phyloP scores from a whole-genome alignment of 179 eudicot genomes.

The Corrigiola litoralis region DNA sequence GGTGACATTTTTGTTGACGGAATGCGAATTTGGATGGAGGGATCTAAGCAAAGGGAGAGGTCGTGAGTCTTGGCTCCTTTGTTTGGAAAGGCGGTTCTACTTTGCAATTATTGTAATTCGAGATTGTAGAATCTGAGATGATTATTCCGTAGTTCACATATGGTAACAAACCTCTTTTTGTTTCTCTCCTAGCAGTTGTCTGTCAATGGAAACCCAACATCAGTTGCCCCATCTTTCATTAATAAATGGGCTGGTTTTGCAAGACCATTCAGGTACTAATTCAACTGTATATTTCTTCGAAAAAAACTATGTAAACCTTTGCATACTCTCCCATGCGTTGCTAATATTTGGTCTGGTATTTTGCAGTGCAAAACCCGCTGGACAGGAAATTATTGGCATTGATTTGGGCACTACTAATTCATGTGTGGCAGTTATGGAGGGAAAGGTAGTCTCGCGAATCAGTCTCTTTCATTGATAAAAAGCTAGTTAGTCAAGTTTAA shows the following conservation, averaged over 20 bases:
- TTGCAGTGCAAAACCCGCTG: constrained; percentile 51
- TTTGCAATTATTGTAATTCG: background rate
- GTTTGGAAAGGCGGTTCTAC: background rate
- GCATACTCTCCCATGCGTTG: too few species aligned
- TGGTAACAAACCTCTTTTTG: constrained; percentile 6
- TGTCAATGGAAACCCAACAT: constrained; percentile 35
- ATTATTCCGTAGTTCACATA: background rate
- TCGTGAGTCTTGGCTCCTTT: too few species aligned
- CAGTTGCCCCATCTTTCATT: constrained; percentile 29
- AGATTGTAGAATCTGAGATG: background rate
- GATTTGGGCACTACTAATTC: constrained; percentile 85
- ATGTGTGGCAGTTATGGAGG: constrained; percentile 82
- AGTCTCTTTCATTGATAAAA: background rate
- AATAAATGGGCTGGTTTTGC: constrained; percentile 43
- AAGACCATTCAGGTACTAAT: constrained; percentile 60
- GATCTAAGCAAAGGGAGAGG: too few species aligned
- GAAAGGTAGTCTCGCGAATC: constrained; percentile 46
- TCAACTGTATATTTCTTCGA: background rate
- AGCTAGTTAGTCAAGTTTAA: background rate
- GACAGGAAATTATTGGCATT: constrained; percentile 65
- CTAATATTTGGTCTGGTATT: constrained; percentile 3
- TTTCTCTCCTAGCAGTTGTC: constrained; percentile 36
- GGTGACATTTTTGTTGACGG: too few species aligned
- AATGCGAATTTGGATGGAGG: too few species aligned
- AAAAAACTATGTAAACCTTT: too few species aligned